Evolutionary conservation across 2,329 filamentous ascomycete genomes (phyloP).

Genomic region (Alternaria atra): DNA sequence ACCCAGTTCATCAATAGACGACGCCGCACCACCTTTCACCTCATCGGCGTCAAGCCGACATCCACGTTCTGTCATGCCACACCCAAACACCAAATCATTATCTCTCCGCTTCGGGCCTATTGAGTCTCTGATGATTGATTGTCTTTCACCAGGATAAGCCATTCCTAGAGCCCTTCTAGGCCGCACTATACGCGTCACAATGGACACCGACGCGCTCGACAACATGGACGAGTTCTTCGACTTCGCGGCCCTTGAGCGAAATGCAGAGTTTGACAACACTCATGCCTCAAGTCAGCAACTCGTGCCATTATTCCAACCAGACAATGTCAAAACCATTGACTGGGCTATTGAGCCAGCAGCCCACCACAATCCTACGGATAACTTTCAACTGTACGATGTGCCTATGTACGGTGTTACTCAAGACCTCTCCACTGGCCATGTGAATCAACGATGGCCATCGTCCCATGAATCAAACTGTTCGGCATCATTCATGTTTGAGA

Average conservation of each 20-base stretch:
- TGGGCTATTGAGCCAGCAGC: slow-evolving; percentile 26
- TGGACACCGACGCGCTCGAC: slow-evolving; percentile 27
- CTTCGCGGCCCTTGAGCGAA: slow-evolving; percentile 41
- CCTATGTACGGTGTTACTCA: slow-evolving; percentile 9
- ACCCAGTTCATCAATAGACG: slow-evolving; percentile 36
- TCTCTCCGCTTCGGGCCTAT: slow-evolving; percentile 2
- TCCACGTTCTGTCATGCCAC: slow-evolving; percentile 28
- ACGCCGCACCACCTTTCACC: slow-evolving; percentile 23
- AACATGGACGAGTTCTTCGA: slow-evolving; percentile 49
- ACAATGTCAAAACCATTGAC: slow-evolving; percentile 34
- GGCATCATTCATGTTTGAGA: neutral
- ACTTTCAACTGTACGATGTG: neutral
- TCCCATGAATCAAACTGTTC: neutral
- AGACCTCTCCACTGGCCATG: neutral
- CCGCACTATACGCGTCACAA: slow-evolving; percentile 14
- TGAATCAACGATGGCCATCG: slow-evolving; percentile 10
- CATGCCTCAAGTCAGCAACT: slow-evolving; percentile 3
- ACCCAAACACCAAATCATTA: slow-evolving; percentile 5
- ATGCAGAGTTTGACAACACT: slow-evolving; percentile 17
- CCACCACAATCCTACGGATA: slow-evolving; percentile 13
- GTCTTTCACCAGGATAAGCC: slow-evolving; percentile 25
- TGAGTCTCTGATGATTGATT: slow-evolving; percentile 13
- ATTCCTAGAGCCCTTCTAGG: slow-evolving; percentile 10
- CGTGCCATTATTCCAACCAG: neutral
- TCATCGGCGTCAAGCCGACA: slow-evolving; percentile 23